Conservation (phyloP, 2,329 filamentous ascomycete species). For the Fusarium stilboides region DNA sequence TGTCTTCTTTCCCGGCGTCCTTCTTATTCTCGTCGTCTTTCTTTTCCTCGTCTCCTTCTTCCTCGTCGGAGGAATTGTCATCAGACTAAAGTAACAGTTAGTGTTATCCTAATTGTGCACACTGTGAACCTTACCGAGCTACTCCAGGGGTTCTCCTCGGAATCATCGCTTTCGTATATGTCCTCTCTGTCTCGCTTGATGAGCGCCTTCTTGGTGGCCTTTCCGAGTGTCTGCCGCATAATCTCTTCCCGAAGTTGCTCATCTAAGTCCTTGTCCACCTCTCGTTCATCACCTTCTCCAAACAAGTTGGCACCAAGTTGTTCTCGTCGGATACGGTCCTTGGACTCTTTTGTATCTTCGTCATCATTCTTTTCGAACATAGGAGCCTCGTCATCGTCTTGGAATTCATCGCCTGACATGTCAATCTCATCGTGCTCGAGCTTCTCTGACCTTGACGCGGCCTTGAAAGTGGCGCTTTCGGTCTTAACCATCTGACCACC, state of each 20-base stretch:
- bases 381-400: slow-evolving; percentile 87
- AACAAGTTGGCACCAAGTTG: slow-evolving; percentile 92
- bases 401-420: slow-evolving; percentile 81
- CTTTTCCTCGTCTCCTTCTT: slow-evolving; percentile 55
- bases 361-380: slow-evolving; percentile 84
- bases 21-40: slow-evolving; percentile 67
- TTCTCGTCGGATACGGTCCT: slow-evolving; percentile 81
- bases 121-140: slow-evolving; percentile 53
- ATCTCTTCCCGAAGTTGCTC: slow-evolving; percentile 79
- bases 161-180: slow-evolving; percentile 83
- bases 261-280: slow-evolving; percentile 81
- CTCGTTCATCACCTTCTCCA: slow-evolving; percentile 76
- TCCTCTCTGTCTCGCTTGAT: slow-evolving; percentile 88
- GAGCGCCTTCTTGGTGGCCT: slow-evolving; percentile 83
- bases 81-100: slow-evolving; percentile 61
- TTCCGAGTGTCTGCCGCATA: slow-evolving; percentile 79
- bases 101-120: slow-evolving; percentile 6
- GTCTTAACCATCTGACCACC: slow-evolving; percentile 74
- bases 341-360: slow-evolving; percentile 81
- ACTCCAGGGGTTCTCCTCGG: slow-evolving; percentile 61
- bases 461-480: slow-evolving; percentile 76
- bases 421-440: slow-evolving; percentile 80
- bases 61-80: slow-evolving; percentile 58
- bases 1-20: slow-evolving; percentile 64
- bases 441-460: slow-evolving; percentile 73